Evolutionary conservation across 2,329 filamentous ascomycete species (phyloP).

Genomic region (Pseudogymnoascus sp.): DNA sequence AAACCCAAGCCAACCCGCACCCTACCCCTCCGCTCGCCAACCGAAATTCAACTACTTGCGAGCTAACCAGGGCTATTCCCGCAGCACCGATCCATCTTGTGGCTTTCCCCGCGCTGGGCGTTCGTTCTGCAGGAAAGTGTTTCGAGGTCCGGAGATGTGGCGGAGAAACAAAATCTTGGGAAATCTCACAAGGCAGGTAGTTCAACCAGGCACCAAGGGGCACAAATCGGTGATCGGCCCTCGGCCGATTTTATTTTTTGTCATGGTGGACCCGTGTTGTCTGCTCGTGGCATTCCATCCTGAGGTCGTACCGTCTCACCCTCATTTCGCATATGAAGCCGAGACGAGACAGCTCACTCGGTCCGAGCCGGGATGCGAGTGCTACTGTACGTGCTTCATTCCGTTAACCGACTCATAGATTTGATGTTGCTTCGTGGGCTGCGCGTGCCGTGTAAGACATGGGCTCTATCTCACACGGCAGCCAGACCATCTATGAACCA

Average conservation of each 20-base stretch:
- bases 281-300: background rate
- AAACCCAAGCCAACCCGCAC: background rate
- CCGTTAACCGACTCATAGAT: background rate
- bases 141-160: background rate
- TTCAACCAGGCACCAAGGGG: background rate
- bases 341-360: background rate
- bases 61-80: slow-evolving; percentile 4
- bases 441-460: slow-evolving; percentile 1
- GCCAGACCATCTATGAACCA: background rate
- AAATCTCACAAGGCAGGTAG: background rate
- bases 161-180: background rate
- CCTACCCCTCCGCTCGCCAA: slow-evolving; percentile 1
- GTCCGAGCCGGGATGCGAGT: slow-evolving; percentile 4
- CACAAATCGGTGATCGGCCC: background rate
- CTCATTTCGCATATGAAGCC: slow-evolving; percentile 5
- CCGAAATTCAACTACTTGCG: background rate
- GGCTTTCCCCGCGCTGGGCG: background rate
- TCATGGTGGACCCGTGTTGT: background rate
- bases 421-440: slow-evolving; percentile 1
- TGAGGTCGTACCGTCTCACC: background rate
- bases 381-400: background rate
- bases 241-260: background rate
- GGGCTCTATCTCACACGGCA: background rate
- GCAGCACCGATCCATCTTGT: background rate
- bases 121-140: background rate